Evolutionary conservation across 495 filamentous ascomycete species (phyloP).

Genomic region (Xylaria nigripes): DNA sequence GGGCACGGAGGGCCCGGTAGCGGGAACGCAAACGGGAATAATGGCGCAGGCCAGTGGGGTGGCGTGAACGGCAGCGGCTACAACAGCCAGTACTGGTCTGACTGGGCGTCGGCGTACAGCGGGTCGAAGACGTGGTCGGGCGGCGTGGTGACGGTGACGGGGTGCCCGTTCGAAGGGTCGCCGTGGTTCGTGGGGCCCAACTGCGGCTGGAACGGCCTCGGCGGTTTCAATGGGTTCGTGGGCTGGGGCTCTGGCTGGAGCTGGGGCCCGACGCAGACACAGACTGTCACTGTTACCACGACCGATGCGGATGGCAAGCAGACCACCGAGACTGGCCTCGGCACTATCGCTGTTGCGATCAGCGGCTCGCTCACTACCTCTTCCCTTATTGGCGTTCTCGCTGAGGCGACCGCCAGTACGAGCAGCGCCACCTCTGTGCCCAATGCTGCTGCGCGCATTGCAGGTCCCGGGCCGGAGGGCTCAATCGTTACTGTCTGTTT

Average conservation of each 20-base stretch:
- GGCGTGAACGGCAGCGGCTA: slow-evolving; percentile 11
- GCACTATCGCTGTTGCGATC: slow-evolving; percentile 33
- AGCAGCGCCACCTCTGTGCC: slow-evolving; percentile 2
- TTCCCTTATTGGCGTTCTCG: slow-evolving; percentile 18
- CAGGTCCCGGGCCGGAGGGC: slow-evolving; percentile 16
- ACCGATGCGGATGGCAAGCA: slow-evolving; percentile 27
- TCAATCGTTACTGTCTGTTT: slow-evolving; percentile 28
- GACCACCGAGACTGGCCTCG: slow-evolving; percentile 31
- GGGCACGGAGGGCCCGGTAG: slow-evolving; percentile 4
- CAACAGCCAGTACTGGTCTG: slow-evolving; percentile 23
- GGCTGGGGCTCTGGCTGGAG: slow-evolving; percentile 40
- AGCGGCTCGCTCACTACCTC: slow-evolving; percentile 32
- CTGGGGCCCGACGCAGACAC: slow-evolving; percentile 29
- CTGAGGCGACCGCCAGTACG: slow-evolving; percentile 8
- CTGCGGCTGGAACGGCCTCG: slow-evolving; percentile 32
- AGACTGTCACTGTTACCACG: slow-evolving; percentile 30
- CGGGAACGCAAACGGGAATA: slow-evolving; percentile 4
- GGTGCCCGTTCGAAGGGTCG: slow-evolving; percentile 39
- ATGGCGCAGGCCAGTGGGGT: slow-evolving; percentile 5
- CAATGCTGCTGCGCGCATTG: slow-evolving; percentile 10
- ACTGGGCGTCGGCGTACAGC: slow-evolving; percentile 24
- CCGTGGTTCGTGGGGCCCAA: slow-evolving; percentile 40
- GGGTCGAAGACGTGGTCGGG: slow-evolving; percentile 33
- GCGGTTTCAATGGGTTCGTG: slow-evolving; percentile 34
- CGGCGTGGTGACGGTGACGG: slow-evolving; percentile 40